Conservation (phyloP, 1,284 basidiomycete genomes). For the Singerocomus inundabilis region DNA sequence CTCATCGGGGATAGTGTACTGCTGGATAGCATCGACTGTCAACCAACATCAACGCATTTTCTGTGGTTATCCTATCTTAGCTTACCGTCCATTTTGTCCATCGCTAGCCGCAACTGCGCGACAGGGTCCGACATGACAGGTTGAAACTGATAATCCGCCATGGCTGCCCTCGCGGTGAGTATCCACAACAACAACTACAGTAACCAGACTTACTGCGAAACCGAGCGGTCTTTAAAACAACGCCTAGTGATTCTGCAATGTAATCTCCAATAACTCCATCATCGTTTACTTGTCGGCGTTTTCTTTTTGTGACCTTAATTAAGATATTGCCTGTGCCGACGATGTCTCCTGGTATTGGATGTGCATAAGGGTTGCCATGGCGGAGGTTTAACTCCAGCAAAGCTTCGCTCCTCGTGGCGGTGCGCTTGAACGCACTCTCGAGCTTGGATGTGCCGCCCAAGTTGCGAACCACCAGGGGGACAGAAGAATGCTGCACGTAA, state of each 20-base stretch:
- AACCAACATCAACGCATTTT: neutral
- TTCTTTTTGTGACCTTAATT: constrained; percentile 75
- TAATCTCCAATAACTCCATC: constrained; percentile 68
- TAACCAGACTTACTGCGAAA: constrained; percentile 73
- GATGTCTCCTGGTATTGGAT: constrained; percentile 80
- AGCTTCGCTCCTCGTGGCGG: constrained; percentile 54
- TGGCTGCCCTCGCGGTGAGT: constrained; percentile 51
- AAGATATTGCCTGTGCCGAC: constrained; percentile 76
- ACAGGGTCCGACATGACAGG: constrained; percentile 72
- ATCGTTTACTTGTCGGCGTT: constrained; percentile 41
- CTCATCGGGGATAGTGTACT: constrained; percentile 67
- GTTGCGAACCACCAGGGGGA: constrained; percentile 59
- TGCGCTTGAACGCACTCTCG: constrained; percentile 72
- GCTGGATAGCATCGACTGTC: constrained; percentile 68
- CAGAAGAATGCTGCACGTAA: constrained; percentile 66
- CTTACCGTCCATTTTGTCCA: constrained; percentile 80
- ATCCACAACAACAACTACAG: neutral
- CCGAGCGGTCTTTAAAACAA: constrained; percentile 78
- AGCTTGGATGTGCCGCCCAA: constrained; percentile 69
- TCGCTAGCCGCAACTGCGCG: constrained; percentile 63
- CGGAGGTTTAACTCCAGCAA: constrained; percentile 75
- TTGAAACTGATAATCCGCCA: constrained; percentile 90
- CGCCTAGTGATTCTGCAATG: constrained; percentile 73
- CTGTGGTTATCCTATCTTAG: constrained; percentile 4
- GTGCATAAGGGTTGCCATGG: constrained; percentile 71